These are phyloP conservation scores for Funneliformis geosporum DNA, from an alignment of 192 early-diverging fungal species.

Conservation along the genomic window DNA sequence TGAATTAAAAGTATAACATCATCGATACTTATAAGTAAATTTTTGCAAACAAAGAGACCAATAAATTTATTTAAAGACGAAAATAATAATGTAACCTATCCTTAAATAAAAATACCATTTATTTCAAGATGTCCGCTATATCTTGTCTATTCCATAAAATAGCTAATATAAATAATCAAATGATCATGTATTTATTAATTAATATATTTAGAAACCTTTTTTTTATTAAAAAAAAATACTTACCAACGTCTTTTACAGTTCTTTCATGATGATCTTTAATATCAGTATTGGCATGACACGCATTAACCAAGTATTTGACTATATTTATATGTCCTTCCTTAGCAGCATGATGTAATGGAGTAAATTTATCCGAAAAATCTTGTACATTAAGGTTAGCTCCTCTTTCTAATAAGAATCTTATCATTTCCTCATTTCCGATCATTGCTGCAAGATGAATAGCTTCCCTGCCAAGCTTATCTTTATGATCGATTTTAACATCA, in stretches of 20 bases:
- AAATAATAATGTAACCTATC: too few relatives aligned
- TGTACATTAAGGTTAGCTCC: conserved; percentile 29
- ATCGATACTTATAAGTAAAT: too few relatives aligned
- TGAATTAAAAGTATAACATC: too few relatives aligned
- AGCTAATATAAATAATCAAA: background rate
- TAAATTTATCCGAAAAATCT: conserved; percentile 48
- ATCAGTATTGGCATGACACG: conserved; percentile 18
- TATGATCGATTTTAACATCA: conserved; percentile 28
- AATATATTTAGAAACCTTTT: too few relatives aligned
- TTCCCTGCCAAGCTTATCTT: conserved; percentile 41
- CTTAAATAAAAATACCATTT: too few relatives aligned
- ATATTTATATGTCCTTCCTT: conserved; percentile 35
- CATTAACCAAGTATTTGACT: conserved; percentile 32
- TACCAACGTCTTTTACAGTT: conserved; percentile 42
- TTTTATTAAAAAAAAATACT: background rate
- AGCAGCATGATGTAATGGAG: conserved; percentile 45
- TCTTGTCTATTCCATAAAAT: background rate
- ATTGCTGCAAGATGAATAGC: conserved; percentile 46
- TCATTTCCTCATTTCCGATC: conserved; percentile 34
- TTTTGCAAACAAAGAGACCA: too few relatives aligned
- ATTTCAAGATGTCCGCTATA: background rate
- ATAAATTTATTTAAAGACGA: too few relatives aligned
- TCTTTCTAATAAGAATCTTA: conserved; percentile 28
- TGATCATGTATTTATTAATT: too few relatives aligned
- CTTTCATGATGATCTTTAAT: conserved; percentile 39